phyloP scores from a whole-genome alignment of 495 filamentous ascomycete species.

The Mytilinidion resinicola region DNA sequence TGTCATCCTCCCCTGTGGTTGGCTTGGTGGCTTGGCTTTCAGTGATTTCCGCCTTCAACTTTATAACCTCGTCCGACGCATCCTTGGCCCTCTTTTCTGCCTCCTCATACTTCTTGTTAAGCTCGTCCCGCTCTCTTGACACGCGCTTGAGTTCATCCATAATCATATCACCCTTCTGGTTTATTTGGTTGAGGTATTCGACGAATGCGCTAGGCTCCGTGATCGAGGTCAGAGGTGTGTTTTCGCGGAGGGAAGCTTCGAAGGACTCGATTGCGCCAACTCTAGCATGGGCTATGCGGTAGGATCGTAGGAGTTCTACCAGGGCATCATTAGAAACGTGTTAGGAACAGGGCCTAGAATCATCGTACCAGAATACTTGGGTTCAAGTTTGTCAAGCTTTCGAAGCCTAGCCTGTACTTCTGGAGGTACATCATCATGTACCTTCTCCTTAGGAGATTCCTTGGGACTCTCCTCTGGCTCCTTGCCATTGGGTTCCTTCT shows the following conservation, averaged over 20 bases:
- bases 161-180: conserved; percentile 79
- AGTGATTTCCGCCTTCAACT: conserved; percentile 41
- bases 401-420: conserved; percentile 66
- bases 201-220: conserved; percentile 75
- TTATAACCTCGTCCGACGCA: conserved; percentile 46
- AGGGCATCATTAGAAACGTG: background rate
- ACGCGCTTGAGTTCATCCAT: conserved; percentile 89
- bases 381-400: conserved; percentile 80
- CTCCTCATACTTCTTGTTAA: conserved; percentile 67
- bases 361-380: conserved; percentile 69
- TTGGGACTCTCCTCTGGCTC: conserved; percentile 29
- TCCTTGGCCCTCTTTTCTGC: conserved; percentile 59
- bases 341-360: no score
- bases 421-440: conserved; percentile 57
- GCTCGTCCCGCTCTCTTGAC: conserved; percentile 69
- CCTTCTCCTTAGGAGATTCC: conserved; percentile 29
- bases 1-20: conserved; percentile 23
- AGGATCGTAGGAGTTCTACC: conserved; percentile 81
- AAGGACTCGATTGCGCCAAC: conserved; percentile 84
- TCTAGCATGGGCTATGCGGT: conserved; percentile 80
- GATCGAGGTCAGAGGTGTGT: conserved; percentile 84
- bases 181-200: conserved; percentile 90
- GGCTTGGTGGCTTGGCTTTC: conserved; percentile 9
- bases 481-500: conserved; percentile 15
- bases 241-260: conserved; percentile 81